Base-by-base conservation (phyloP, 2,329 filamentous ascomycete species). In the Alternaria incomplexa region DNA sequence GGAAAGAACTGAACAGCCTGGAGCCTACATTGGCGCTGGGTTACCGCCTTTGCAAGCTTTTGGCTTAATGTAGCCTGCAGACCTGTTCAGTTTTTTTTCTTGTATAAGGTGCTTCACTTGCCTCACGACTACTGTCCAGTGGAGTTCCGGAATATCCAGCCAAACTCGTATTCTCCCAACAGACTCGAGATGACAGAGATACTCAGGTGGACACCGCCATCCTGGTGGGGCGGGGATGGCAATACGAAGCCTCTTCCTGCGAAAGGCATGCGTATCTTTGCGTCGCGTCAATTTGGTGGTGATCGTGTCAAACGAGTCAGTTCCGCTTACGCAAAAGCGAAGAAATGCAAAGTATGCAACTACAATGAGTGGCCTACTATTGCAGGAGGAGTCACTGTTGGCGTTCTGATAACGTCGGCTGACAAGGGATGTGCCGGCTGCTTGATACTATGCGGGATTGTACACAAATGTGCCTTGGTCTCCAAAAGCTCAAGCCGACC, bases 401-500 rank as follows among this genome's bases (percentile, higher is more conserved):
- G 13, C 10, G 26, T 17, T 12, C 25, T 23, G 12, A 6, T 28
- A 17, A 28, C 13, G 9, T 52, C 54, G 5, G 59, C 59, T 13
- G 9, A 45, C 5, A 13, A 23, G 25, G 60, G 60, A 13, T 62
- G 60, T 44, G 60, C 60, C 2, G 60, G 60, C 12, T 62, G 60
- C 46, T 26, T 62, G 8, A 45, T 43, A 15, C 20, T 62, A 9
- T 53, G 48, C 2, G 15, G 43, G 6, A 26, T 62, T 11, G 1
- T 50, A 20, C 13, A 36, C 17, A 20, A 13, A 12, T 55, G 23
- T 20, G n/a, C 13, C 15, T 36, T 15, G 10, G 7, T 30, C 15
- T 28, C 17, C 3, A 9, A 43, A 17, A 25, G 15, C 11, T 28
- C 25, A 7, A 25, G 1, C 3, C 12, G 28, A 5, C 20, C n/a